These are phyloP conservation scores for Moesziomyces aphidis DNA, from an alignment of 1,284 basidiomycete genomes.

Conservation along the genomic window DNA sequence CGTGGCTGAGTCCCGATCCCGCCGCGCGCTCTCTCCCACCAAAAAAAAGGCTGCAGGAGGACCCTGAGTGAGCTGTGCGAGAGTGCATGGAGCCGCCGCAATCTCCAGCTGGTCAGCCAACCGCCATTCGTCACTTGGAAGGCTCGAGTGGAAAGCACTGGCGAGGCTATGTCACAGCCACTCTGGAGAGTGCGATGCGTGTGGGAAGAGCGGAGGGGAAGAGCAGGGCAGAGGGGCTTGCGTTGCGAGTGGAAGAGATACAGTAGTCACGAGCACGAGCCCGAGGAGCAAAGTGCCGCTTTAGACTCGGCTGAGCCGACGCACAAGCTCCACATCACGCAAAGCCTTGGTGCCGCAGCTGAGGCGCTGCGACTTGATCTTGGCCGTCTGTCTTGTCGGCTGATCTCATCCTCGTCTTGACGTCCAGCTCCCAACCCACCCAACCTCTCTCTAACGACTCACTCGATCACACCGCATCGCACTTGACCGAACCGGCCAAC, in stretches of 20 bases:
- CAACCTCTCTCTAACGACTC: neutral
- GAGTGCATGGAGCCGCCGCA: neutral
- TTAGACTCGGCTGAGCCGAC: neutral
- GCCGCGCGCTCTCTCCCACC: neutral
- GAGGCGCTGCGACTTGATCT: no score
- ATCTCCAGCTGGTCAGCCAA: neutral
- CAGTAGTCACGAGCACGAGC: no score
- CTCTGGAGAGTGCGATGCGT: no score
- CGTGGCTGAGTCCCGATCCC: constrained; percentile 10
- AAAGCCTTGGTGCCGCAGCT: neutral
- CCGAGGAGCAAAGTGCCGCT: no score
- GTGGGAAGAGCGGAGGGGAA: no score
- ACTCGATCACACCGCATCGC: no score
- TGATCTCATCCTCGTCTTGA: no score
- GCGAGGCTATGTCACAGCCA: no score
- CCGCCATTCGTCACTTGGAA: neutral
- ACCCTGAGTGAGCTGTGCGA: constrained; percentile 19
- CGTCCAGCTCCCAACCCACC: neutral
- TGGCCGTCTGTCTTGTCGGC: no score
- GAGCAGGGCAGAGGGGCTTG: no score
- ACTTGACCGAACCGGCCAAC: no score
- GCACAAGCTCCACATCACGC: neutral
- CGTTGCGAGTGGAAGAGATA: neutral
- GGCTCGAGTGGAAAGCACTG: neutral
- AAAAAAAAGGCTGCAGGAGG: constrained; percentile 7